Evolutionary conservation across 164 flowering plant species (phyloP).

Genomic region (grape (Vitis vinifera)): DNA sequence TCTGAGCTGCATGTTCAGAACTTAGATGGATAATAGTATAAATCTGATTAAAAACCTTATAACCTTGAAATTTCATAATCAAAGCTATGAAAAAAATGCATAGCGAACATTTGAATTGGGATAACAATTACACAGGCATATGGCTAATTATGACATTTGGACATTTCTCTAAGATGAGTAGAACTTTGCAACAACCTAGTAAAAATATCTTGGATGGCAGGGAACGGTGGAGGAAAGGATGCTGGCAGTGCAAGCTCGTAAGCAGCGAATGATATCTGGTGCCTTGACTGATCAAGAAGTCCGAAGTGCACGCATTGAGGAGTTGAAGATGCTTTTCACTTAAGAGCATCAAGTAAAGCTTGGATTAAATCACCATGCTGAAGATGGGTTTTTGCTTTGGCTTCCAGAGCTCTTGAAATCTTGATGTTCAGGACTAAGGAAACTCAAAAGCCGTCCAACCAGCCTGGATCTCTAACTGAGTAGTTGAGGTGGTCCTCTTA

Average conservation of each 20-base stretch:
- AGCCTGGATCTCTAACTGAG: no score
- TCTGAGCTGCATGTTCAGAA: not conserved
- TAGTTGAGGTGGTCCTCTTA: no score
- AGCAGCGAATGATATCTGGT: slow-evolving; percentile 90
- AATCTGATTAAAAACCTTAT: not conserved
- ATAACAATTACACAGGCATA: not conserved
- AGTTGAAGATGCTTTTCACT: slow-evolving; percentile 94
- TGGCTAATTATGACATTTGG: not conserved
- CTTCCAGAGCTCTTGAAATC: slow-evolving; percentile 1
- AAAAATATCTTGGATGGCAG: slow-evolving; percentile 32
- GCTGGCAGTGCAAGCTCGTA: slow-evolving; percentile 98
- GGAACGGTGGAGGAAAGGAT: slow-evolving; percentile 97
- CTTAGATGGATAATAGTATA: not conserved
- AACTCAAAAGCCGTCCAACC: no score
- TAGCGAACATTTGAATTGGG: not conserved
- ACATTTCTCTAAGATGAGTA: no score
- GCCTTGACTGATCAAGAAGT: slow-evolving; percentile 99
- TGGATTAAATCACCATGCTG: not conserved
- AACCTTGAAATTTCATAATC: not conserved
- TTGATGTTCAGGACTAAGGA: not conserved
- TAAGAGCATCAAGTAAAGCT: slow-evolving; percentile 5
- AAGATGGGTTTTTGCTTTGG: not conserved
- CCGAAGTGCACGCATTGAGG: slow-evolving; percentile 85
- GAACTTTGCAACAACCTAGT: no score
- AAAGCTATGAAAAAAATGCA: not conserved